Percentiles rank a stretch among this genome's conserved stretches.
phyloP scores from a whole-genome alignment of 495 filamentous ascomycete genomes.

The Penicillium mononematosum region DNA sequence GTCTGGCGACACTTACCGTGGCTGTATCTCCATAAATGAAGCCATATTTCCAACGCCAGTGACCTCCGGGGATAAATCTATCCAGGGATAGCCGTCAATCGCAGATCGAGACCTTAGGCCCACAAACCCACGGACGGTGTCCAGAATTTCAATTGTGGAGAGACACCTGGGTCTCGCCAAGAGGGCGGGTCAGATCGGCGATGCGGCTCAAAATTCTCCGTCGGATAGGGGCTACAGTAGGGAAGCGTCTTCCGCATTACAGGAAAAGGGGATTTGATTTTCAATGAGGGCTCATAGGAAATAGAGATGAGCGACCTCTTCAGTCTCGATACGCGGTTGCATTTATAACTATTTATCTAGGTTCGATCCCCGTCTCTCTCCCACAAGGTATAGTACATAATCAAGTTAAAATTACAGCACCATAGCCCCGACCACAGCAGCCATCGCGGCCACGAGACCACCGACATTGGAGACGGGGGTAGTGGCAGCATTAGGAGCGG shows the following conservation, averaged over 20 bases:
- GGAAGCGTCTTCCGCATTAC: not conserved
- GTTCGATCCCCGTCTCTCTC: not conserved
- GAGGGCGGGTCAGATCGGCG: constrained; percentile 62
- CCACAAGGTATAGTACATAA: not conserved
- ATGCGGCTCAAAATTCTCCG: constrained; percentile 57
- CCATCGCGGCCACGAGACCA: constrained; percentile 23
- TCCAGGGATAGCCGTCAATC: not conserved
- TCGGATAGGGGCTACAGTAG: no score
- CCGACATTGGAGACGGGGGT: constrained; percentile 10
- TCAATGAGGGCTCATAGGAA: constrained; percentile 15
- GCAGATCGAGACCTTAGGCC: no score
- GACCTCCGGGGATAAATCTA: not conserved
- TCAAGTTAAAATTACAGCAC: constrained; percentile 12
- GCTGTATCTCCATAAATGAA: not conserved
- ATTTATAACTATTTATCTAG: not conserved
- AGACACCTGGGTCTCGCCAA: constrained; percentile 60
- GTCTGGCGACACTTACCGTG: no score
- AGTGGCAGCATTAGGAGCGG: constrained; percentile 16
- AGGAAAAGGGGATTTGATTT: constrained; percentile 42
- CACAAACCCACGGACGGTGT: not conserved
- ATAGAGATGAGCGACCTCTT: constrained; percentile 9
- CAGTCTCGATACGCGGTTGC: not conserved
- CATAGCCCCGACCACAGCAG: constrained; percentile 33
- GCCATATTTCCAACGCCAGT: not conserved
- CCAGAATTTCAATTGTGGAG: constrained; percentile 43